Evolutionary conservation across 2,329 filamentous ascomycete genomes (phyloP), one percentile per base, ranked within the genome.

Genomic region (Helotiales sp.): DNA sequence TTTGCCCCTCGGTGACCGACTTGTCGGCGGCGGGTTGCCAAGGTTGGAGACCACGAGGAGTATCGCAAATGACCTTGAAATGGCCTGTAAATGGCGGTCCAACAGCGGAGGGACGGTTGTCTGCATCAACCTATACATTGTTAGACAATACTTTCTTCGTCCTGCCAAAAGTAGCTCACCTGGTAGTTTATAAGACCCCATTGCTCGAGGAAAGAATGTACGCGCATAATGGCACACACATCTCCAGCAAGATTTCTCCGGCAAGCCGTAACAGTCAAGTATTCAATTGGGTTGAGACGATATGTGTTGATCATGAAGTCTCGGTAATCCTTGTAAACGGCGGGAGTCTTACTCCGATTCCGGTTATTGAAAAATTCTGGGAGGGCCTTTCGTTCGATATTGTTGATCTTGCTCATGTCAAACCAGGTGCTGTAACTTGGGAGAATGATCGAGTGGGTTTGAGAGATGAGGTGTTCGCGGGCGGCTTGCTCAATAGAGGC

Each of bases 231-330:
- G 45, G 96, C 95, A 82, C 96, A 99, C 34, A 99, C 96, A 80
- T 99, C 96, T 71, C 96, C 96, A 24, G 96, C 96, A 76, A 99
- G 82, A 79, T 99, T 99, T 73, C 96, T 88, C 71, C 96, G 87
- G 78, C 96, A 99, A 60, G 96, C 96, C 11, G 96, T 99, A 63
- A 99, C 95, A 5, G 96, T 99, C 64, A 99, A 85, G 77, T 99
- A 99, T 79, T 99, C 96, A 63, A 93, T 87, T 5, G 96, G 96
- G 78, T 98, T 99, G 65, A 99, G 83, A 43, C 96, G 91, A 81
- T 99, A 99, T 15, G 96, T 98, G 82, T 99, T 99, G 82, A 99
- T 93, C 96, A 99, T 99, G 78, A 99, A 99, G 78, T 99, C 96
- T 74, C 96, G 91, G 80, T 99, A 99, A 78, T 99, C 96, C 81